Evolutionary conservation across 441 rosid species (phyloP), one percentile per base, ranked within the genome.

Genomic region (Erodium moschatum): DNA sequence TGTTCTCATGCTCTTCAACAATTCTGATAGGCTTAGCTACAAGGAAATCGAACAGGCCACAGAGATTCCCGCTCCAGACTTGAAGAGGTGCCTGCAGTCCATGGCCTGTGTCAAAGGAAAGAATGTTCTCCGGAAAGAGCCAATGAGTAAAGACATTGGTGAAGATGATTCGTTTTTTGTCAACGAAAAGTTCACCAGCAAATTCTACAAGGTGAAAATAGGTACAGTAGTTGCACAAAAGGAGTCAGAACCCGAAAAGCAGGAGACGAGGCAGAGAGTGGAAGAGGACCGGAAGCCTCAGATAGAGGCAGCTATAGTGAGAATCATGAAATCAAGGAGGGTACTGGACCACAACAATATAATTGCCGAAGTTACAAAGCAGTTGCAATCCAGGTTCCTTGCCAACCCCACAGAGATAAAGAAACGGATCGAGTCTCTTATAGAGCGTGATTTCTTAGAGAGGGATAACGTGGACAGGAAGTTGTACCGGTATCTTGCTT

Each of bases 211-310:
- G 27, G 27, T 24, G 27, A 24, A 24, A 24, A 24, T 24, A 0
- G 27, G 27, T 24, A 24, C 27, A 24, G 27, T 24, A 24, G 27
- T 24, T 0, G 27, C 27, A 24, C 27, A 24, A 24, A 24, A 24
- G 27, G 27, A 24, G 27, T 83, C 98, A 0, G 98, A 93, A 69
- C 97, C 97, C 0, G 97, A 93, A 82, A 93, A 89, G 80, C 97
- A 85, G 80, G 98, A 93, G 84, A 93, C 98, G 24, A 79, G 98
- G 62, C 96, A 89, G 76, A 87, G 98, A 76, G 98, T 93, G 72
- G 97, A 93, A 79, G 97, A 91, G 80, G 98, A 91, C 72, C 85
- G 98, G 83, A 91, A 91, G 81, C 96, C 96, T 3, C 96, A 91
- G 84, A 93, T 93, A 19, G 97, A 93, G 85, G 98, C 98, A 12